Evolutionary conservation across 805 yeast genomes (phyloP), one percentile per base, ranked within the genome.

Genomic region (Martiniozyma abietophila): DNA sequence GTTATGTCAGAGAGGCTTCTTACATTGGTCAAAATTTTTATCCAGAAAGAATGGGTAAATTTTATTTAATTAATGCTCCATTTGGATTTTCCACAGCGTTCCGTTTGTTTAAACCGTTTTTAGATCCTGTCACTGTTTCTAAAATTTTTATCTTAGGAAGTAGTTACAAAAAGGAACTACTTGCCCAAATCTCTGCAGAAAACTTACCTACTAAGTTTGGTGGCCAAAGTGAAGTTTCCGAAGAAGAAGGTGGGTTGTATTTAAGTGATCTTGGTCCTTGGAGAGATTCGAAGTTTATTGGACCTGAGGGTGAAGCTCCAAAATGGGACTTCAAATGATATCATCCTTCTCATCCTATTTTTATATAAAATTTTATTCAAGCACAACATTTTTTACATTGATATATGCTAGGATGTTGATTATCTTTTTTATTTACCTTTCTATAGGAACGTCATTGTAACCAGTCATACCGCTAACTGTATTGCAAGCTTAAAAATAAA

Each of bases 1-100:
- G 79, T 9, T 92, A 86, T 60, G 94, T 92, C 36, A 77, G 78
- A 56, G 96, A 88, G 61, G 96, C 98, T 8, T 83, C 96, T 10
- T 65, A 72, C 51, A 84, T 92, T 50, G 96, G 97, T 40, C 98
- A 92, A 67, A 84, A 92, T 64, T 89, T 83, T 63, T 92, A 92
- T 58, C 98, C 98, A 11, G 98, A 92, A 69, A 81, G 97, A 62
- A 92, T 92, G 98, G 98, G 98, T 54, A 86, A 83, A 61, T 92
- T 89, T 57, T 89, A 86, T 63, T 65, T 88, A 50, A 84, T 92
- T 62, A 92, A 92, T 54, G 95, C 97, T 1, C 98, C 98, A 44
- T 92, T 86, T 55, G 98, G 98, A 2, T 92, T 92, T 63, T 76
- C 95, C 25, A 79, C 96, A 26, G 96, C 94, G 26, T 92, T 89